phyloP scores from a whole-genome alignment of 2,329 filamentous ascomycete species.

The Pestalotiopsis sp. region DNA sequence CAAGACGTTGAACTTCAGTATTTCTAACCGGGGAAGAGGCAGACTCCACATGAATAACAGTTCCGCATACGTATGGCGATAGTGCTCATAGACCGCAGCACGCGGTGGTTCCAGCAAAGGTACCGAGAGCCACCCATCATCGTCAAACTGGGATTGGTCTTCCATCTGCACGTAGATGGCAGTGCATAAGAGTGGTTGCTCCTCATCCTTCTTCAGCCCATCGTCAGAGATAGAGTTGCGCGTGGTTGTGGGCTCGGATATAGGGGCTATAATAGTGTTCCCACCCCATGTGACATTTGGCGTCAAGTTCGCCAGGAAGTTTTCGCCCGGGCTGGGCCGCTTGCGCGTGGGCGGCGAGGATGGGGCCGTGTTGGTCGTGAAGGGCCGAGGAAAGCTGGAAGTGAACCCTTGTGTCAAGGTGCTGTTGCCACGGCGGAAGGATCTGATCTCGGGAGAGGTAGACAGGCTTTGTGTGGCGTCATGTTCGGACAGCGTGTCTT shows the following conservation, averaged over 20 bases:
- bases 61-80: slow-evolving; percentile 67
- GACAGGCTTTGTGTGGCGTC: slow-evolving; percentile 55
- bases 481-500: slow-evolving; percentile 43
- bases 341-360: slow-evolving; percentile 48
- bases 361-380: slow-evolving; percentile 36
- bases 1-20: slow-evolving; percentile 68
- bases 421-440: slow-evolving; percentile 54
- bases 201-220: slow-evolving; percentile 47
- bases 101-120: slow-evolving; percentile 56
- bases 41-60: slow-evolving; percentile 67
- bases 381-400: slow-evolving; percentile 51
- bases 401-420: slow-evolving; percentile 57
- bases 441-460: slow-evolving; percentile 57
- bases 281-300: slow-evolving; percentile 53
- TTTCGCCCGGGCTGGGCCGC: slow-evolving; percentile 62
- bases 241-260: slow-evolving; percentile 45
- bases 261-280: slow-evolving; percentile 42
- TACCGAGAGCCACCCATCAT: slow-evolving; percentile 64
- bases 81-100: slow-evolving; percentile 54
- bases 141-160: slow-evolving; percentile 66
- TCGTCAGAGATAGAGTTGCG: slow-evolving; percentile 57
- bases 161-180: slow-evolving; percentile 55
- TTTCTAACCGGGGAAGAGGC: slow-evolving; percentile 62
- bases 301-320: slow-evolving; percentile 55
- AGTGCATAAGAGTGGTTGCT: slow-evolving; percentile 48